A percentile compares a stretch with the other conserved stretches of the same genome.
phyloP scores from a whole-genome alignment of 345 rosid genomes.

The Ricinus communis region DNA sequence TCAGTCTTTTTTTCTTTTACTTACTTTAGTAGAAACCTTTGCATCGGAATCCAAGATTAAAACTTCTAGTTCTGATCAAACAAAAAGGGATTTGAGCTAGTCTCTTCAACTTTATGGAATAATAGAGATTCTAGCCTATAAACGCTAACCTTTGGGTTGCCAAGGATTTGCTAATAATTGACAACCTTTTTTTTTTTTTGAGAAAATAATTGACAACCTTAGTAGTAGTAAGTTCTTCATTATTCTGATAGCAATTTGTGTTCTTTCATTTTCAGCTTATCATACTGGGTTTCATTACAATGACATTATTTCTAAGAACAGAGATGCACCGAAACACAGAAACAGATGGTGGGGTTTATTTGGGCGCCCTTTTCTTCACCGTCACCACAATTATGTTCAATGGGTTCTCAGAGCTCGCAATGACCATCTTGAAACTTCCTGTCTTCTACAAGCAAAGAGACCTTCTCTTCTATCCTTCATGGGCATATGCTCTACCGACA shows the following conservation, averaged over 20 bases:
- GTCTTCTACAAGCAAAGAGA: constrained; percentile 94
- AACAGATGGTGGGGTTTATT: constrained; percentile 61
- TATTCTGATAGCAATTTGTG: background rate
- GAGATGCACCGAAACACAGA: constrained; percentile 59
- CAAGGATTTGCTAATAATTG: too few relatives aligned
- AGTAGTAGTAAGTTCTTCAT: too few relatives aligned
- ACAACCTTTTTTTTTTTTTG: too few relatives aligned
- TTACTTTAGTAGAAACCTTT: background rate
- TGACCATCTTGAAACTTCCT: constrained; percentile 74
- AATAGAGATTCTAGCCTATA: too few relatives aligned
- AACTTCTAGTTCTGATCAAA: background rate
- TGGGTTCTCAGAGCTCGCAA: constrained; percentile 71
- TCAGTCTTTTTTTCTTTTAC: background rate
- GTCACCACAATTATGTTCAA: constrained; percentile 57
- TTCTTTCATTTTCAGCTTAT: constrained; percentile 48
- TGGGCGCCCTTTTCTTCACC: constrained; percentile 65
- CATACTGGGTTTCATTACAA: constrained; percentile 47
- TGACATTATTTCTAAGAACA: constrained; percentile 68
- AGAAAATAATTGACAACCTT: too few relatives aligned
- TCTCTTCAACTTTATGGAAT: too few relatives aligned
- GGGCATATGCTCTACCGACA: constrained; percentile 83
- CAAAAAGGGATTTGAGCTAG: too few relatives aligned
- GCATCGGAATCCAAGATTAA: background rate
- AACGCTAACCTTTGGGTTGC: too few relatives aligned
- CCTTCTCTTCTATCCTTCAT: constrained; percentile 72